Evolutionary conservation across 2,329 filamentous ascomycete species (phyloP), one percentile per base, ranked within the genome.

Genomic region (Fonsecaea erecta): DNA sequence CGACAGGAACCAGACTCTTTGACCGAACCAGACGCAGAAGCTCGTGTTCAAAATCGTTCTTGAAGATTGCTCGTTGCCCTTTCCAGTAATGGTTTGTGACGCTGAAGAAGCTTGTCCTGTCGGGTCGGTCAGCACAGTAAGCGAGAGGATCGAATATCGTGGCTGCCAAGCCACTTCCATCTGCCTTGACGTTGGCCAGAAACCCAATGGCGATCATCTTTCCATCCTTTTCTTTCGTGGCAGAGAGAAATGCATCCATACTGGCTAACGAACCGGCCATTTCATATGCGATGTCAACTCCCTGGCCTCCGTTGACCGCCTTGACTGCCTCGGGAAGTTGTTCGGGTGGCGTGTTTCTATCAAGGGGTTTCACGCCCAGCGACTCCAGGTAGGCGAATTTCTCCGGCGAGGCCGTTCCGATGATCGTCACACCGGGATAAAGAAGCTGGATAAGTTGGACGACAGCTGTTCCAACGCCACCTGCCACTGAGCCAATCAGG

Each of bases 1-100:
- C 43, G 12, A 26, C 14, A 16, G 43, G 43, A 26, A 18, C 43
- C 43, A 51, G 24, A 7, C 24, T 51, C 7, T 51, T 51, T 3
- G 43, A 51, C 2, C 43, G 43, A 2, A 51, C 43, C n/a, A 18
- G 14, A 9, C n/a, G n/a, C 43, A 51, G 43, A 18, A 51, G 24
- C 43, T 51, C n/a, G 24, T 51, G 8, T 51, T 51, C 43, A 51
- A 51, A 51, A 14, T 51, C 43, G 43, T 21, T 51, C 43, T 51
- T 51, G 14, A 51, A 51, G n/a, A 21, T 7, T 21, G 5, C n/a
- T 14, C 43, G 5, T 16, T 51, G 43, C 2, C 3, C 43, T 12
- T 26, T 18, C 43, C 43, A 51, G 43, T 51, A 51, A 16, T 51
- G 43, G 43, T 51, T 51, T 26, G 24, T 51, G 43, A 51, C 43